A percentile compares a stretch with the other conserved stretches of the same genome.
Evolutionary conservation across 179 eudicot genomes (phyloP).

Genomic region (Patellifolia procumbens): DNA sequence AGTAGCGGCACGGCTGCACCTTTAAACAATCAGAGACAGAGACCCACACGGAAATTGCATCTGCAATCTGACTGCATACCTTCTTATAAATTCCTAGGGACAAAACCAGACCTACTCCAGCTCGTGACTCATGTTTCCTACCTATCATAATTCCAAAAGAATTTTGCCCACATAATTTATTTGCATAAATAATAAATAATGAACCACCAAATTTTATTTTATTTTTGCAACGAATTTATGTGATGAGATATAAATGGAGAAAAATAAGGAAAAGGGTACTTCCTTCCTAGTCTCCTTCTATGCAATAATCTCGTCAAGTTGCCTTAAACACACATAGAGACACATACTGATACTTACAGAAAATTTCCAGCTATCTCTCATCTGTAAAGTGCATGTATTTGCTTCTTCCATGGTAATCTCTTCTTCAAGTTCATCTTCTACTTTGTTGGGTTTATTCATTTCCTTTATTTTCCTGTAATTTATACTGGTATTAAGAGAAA

Average conservation of each 20-base stretch:
- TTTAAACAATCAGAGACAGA: not conserved
- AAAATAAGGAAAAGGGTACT: slow-evolving; percentile 13
- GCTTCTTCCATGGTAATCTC: slow-evolving; percentile 22
- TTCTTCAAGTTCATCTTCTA: not conserved
- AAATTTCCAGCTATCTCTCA: slow-evolving; percentile 32
- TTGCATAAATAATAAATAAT: not conserved
- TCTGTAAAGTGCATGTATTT: slow-evolving; percentile 33
- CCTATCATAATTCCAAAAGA: not conserved
- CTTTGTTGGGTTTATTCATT: not conserved
- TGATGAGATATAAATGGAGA: slow-evolving; percentile 2
- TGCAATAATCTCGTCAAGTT: slow-evolving; percentile 35
- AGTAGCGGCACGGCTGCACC: not conserved
- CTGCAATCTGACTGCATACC: not conserved
- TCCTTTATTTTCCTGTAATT: slow-evolving; percentile 10
- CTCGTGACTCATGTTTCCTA: no score
- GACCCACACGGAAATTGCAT: slow-evolving; percentile 27
- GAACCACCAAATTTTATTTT: not conserved
- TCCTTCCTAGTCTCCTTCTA: slow-evolving; percentile 31
- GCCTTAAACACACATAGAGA: slow-evolving; percentile 20
- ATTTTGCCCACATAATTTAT: not conserved
- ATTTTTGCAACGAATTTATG: not conserved
- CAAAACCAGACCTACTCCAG: slow-evolving; percentile 21
- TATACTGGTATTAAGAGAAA: not conserved
- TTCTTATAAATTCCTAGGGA: not conserved
- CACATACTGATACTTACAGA: slow-evolving; percentile 4